Evolutionary conservation across 31 red algal species (phyloP).

Genomic region (Odonthalia washingtoniensis): DNA sequence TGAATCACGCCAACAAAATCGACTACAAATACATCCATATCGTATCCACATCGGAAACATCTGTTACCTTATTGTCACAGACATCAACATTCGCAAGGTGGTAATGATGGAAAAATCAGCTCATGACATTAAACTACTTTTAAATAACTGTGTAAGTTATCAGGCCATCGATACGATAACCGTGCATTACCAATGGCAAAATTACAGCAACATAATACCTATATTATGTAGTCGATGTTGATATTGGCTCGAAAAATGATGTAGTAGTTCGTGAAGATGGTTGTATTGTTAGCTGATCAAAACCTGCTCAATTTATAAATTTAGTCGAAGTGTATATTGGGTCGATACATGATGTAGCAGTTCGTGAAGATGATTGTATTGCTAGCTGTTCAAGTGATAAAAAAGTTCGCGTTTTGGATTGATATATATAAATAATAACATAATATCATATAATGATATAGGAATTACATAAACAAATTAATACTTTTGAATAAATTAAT

Average conservation of each 20-base stretch:
- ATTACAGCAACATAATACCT: no score
- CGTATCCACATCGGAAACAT: conserved; percentile 55
- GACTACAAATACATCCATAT: conserved; percentile 51
- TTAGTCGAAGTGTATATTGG: conserved; percentile 46
- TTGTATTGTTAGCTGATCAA: conserved; percentile 63
- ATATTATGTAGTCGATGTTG: conserved; percentile 50
- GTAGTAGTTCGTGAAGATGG: conserved; percentile 44
- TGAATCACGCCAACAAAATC: no score
- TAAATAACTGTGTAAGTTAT: conserved; percentile 41
- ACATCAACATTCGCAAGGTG: conserved; percentile 53
- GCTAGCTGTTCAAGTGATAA: conserved; percentile 73
- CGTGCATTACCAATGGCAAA: no score
- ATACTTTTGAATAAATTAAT: no score
- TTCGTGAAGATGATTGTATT: conserved; percentile 36
- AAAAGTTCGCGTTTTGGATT: conserved; percentile 87
- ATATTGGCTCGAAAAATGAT: conserved; percentile 59
- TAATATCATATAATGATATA: no score
- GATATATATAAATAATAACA: no score
- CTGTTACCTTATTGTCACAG: conserved; percentile 50
- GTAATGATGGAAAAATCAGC: conserved; percentile 79
- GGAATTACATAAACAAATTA: no score
- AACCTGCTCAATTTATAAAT: conserved; percentile 23
- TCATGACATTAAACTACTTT: conserved; percentile 74
- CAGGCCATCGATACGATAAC: conserved; percentile 53
- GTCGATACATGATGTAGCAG: conserved; percentile 69